Conservation (phyloP, 2,329 filamentous ascomycete species). For the Cladosporium oxysporum region DNA sequence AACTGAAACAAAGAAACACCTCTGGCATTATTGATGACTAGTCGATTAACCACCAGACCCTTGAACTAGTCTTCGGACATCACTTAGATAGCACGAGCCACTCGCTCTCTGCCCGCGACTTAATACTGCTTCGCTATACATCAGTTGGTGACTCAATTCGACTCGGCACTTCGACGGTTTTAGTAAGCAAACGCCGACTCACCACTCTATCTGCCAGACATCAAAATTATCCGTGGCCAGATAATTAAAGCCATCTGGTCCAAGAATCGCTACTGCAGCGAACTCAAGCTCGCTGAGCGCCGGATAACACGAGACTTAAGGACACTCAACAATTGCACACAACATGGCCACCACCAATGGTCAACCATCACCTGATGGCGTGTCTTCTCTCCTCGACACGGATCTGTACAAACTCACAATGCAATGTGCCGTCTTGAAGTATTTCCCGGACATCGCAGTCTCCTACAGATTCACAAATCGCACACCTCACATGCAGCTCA, state of each 20-base stretch:
- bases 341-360: constrained; percentile 10
- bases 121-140: neutral
- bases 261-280: neutral
- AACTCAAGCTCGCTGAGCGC: neutral
- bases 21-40: constrained; percentile 3
- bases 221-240: neutral
- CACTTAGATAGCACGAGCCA: neutral
- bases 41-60: neutral
- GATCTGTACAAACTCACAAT: constrained; percentile 96
- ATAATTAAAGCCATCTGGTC: neutral
- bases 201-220: neutral
- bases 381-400: constrained; percentile 52
- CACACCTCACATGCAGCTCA: constrained; percentile 90
- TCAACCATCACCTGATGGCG: constrained; percentile 36
- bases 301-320: neutral
- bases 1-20: constrained; percentile 8
- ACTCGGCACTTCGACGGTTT: neutral
- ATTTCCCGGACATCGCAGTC: constrained; percentile 78
- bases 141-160: neutral
- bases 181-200: neutral
- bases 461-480: constrained; percentile 95
- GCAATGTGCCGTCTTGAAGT: constrained; percentile 95
- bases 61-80: neutral
- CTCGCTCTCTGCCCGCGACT: neutral
- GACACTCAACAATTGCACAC: neutral